Percentiles rank a stretch among this genome's conserved stretches.
These are phyloP conservation scores for Geosiphon pyriformis DNA, from an alignment of 192 early-diverging fungal species.

Conservation along the genomic window DNA sequence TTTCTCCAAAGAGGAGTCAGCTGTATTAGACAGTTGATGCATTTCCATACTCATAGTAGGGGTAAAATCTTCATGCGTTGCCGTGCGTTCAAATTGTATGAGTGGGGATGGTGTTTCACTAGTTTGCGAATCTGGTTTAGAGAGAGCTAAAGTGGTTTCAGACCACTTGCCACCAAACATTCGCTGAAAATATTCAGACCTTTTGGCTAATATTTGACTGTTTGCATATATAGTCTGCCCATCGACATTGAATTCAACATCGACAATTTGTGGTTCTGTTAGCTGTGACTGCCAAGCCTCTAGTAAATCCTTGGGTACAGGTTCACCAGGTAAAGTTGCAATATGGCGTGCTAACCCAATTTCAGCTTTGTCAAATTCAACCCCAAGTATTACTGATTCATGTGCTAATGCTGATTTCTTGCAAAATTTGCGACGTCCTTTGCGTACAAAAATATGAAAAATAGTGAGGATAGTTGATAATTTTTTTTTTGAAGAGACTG, in stretches of 20 bases:
- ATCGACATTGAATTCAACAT: slow-evolving; percentile 20
- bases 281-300: slow-evolving; percentile 10
- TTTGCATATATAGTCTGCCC: slow-evolving; percentile 14
- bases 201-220: slow-evolving; percentile 13
- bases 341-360: neutral
- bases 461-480: too few species aligned
- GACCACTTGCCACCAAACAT: slow-evolving; percentile 21
- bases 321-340: neutral
- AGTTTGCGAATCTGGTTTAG: neutral
- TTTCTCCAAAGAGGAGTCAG: neutral
- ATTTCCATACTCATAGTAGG: neutral
- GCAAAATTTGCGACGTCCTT: slow-evolving; percentile 9
- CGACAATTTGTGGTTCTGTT: neutral
- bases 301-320: slow-evolving; percentile 1
- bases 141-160: neutral
- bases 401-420: slow-evolving; percentile 6
- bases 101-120: neutral
- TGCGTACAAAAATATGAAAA: neutral
- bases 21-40: neutral
- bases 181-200: slow-evolving; percentile 21
- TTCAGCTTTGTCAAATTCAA: slow-evolving; percentile 8
- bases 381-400: slow-evolving; percentile 2
- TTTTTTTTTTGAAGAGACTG: too few species aligned
- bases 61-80: neutral
- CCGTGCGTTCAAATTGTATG: too few species aligned